Base-by-base conservation (phyloP, 345 rosid genomes). In the Orychophragmus violaceus region DNA sequence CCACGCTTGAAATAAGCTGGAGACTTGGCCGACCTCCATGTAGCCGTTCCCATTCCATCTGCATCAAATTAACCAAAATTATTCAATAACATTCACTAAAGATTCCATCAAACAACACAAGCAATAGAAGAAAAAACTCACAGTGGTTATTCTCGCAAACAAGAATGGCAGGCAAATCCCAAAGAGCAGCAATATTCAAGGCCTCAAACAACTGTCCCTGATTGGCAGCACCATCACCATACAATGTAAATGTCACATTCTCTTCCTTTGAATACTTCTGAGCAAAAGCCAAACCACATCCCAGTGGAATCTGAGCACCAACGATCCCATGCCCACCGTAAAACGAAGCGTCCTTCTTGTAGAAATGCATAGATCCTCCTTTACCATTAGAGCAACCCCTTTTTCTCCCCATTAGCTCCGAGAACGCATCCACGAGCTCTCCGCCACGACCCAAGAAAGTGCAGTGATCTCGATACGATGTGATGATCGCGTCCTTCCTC, bases 31-130 rank as follows among this genome's bases (percentile, higher is more conserved):
- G 99, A 88, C 71, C 99, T 88, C 99, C 99, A 90, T 33, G 88
- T 96, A 3, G 97, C 99, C 12, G 99, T 94, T 10, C 96, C 99
- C 99, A 90, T 88, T 60, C 99, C 99, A 82, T 94, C 99, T 90
- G 64, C 63, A 57, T n/a, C 42, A 24, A 73, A n/a, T 62, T 0
- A 71, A 23, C 13, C 29, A 64, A 44, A 59, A n/a, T n/a, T n/a
- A n/a, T 3, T 13, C 3, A 41, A n/a, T 7, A n/a, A n/a, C n/a
- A n/a, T n/a, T n/a, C n/a, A n/a, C n/a, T 42, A 24, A 16, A 30
- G 19, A 10, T 28, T 7, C 33, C n/a, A 28, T 2, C 22, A 17
- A 33, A 24, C 23, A 29, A 3, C n/a, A 11, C 24, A 6, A 24
- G 2, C 16, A 33, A 6, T 17, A 7, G 22, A 17, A 1, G 12